Base-by-base conservation (phyloP, 2,329 filamentous ascomycete genomes). In the Ascochyta lentis region DNA sequence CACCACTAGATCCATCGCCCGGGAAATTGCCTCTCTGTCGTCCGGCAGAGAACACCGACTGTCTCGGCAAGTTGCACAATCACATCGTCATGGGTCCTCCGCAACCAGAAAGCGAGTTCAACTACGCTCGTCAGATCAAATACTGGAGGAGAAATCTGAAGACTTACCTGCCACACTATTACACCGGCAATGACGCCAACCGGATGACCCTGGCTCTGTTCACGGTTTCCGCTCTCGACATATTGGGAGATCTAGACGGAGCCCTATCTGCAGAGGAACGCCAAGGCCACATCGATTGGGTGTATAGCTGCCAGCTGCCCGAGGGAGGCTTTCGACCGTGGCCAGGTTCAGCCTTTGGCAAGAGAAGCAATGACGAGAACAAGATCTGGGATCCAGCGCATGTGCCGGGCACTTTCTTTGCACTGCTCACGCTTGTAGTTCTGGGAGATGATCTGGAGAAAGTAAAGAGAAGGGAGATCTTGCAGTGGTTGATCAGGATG, bases 101-200 rank as follows among this genome's bases (percentile, higher is more conserved):
- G 43, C 42, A 47, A 15, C 47, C 53, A 51, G 47, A 49, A 34
- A 51, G 53, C 43, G 53, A 56, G 33, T 50, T 78, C 51, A 74
- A 77, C 66, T 71, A 72, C 58, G 56, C 71, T 31, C 70, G 67
- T 54, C 95, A 99, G 75, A 81, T 95, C 72, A 91, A 89, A 72
- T 99, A 97, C 83, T 99, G 93, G 89, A 86, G 92, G 63, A 88
- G 93, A 72, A 97, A 94, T 74, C 84, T 95, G 62, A 89, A 89
- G 73, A 89, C 88, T 23, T 84, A 89, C 59, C 86, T 99, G 6
- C 95, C 95, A 0, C 84, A 87, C 41, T 83, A 86, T 60, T 99
- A 98, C 80, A 96, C 91, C 15, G 83, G 87, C 73, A 95, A 90
- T 74, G 95, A 99, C 79, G 92, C 92, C 65, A 94, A 89, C 68